Evolutionary conservation across 768 basidiomycete genomes (phyloP).

Genomic region (Leccinellum luteum): DNA sequence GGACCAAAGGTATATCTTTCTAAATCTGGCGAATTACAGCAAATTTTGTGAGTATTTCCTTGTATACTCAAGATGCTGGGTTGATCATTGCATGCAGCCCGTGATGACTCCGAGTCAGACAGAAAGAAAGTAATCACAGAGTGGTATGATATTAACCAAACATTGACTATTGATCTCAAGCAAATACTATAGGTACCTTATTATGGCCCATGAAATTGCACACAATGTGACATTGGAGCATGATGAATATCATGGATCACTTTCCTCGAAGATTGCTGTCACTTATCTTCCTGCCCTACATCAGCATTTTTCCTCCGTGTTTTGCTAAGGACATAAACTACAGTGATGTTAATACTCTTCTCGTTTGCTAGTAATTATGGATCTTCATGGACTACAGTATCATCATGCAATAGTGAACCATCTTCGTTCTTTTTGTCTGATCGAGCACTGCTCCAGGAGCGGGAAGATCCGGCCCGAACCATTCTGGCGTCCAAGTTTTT

Average conservation of each 20-base stretch:
- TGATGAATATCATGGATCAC: slow-evolving; percentile 25
- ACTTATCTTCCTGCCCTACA: slow-evolving; percentile 4
- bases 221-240: slow-evolving; percentile 23
- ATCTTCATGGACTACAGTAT: not conserved
- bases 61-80: no score
- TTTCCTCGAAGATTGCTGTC: slow-evolving; percentile 14
- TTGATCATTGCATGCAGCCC: not conserved
- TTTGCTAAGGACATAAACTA: not conserved
- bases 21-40: slow-evolving; percentile 15
- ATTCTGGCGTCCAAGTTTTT: not conserved
- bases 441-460: not conserved
- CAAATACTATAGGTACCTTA: slow-evolving; percentile 21
- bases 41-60: slow-evolving; percentile 2
- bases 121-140: slow-evolving; percentile 3
- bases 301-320: not conserved
- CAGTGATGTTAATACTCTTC: no score
- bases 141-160: slow-evolving; percentile 7
- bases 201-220: slow-evolving; percentile 29
- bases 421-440: not conserved
- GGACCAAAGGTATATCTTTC: slow-evolving; percentile 10
- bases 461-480: no score
- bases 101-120: not conserved
- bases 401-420: not conserved
- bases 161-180: not conserved
- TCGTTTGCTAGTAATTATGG: not conserved